Percentiles rank a stretch among this genome's conserved stretches.
Conservation (phyloP, 2,329 filamentous ascomycete genomes). For the Orbilia brochopaga region DNA sequence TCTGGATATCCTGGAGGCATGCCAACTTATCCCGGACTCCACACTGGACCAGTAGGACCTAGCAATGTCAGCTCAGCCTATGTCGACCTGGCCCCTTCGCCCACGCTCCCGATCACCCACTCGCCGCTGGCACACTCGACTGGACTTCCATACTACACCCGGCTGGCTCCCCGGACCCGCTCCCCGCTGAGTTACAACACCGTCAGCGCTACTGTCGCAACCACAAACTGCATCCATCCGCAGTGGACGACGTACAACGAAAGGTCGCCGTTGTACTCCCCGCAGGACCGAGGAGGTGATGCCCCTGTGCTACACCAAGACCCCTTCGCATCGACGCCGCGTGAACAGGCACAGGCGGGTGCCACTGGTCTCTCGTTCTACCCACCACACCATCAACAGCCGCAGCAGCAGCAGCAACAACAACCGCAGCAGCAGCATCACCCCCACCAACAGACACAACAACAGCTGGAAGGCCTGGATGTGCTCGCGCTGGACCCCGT, state of each 20-base stretch:
- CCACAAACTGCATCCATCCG: slow-evolving; percentile 6
- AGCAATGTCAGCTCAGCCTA: slow-evolving; percentile 12
- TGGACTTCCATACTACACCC: slow-evolving; percentile 26
- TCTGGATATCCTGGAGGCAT: slow-evolving; percentile 24
- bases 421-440: not conserved
- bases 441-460: slow-evolving; percentile 7
- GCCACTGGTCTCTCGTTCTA: slow-evolving; percentile 1
- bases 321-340: slow-evolving; percentile 25
- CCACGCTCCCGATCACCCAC: slow-evolving; percentile 19
- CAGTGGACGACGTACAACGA: slow-evolving; percentile 26
- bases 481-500: slow-evolving; percentile 18
- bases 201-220: not conserved
- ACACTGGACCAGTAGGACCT: slow-evolving; percentile 27
- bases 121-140: slow-evolving; percentile 20
- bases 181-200: slow-evolving; percentile 35
- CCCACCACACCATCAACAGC: not conserved
- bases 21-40: slow-evolving; percentile 31
- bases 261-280: slow-evolving; percentile 15
- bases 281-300: slow-evolving; percentile 29
- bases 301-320: slow-evolving; percentile 3
- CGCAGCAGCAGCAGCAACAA: not conserved
- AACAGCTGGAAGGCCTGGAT: slow-evolving; percentile 18
- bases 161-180: slow-evolving; percentile 29
- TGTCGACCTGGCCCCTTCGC: slow-evolving; percentile 35
- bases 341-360: slow-evolving; percentile 8